These are phyloP conservation scores for Termitomyces sp. DNA, from an alignment of 768 basidiomycete species.

Conservation along the genomic window DNA sequence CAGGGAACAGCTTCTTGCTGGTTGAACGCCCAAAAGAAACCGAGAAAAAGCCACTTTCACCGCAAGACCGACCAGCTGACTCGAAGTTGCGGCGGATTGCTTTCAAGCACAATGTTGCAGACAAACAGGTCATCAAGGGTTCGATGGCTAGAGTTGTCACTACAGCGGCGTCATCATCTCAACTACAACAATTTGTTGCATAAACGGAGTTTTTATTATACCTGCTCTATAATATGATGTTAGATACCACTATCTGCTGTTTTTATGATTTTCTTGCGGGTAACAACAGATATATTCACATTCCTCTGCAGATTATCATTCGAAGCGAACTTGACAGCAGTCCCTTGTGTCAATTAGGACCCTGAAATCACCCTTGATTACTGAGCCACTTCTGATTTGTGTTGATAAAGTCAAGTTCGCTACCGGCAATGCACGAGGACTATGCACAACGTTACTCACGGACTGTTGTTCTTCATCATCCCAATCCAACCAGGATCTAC, in stretches of 20 bases:
- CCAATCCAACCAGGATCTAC: no score
- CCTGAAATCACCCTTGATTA: background rate
- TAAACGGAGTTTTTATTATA: constrained; percentile 1
- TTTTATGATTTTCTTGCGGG: background rate
- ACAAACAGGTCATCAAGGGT: constrained; percentile 47
- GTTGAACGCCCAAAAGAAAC: constrained; percentile 14
- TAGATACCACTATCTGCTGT: background rate
- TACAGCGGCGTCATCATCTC: constrained; percentile 10
- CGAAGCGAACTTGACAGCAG: background rate
- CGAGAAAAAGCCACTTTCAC: constrained; percentile 18
- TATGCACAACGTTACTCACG: no score
- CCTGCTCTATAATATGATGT: background rate
- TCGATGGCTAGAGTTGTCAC: constrained; percentile 49
- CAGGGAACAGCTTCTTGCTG: constrained; percentile 14
- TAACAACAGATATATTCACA: background rate
- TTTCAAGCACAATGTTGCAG: constrained; percentile 30
- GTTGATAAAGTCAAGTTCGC: background rate
- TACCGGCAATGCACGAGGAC: no score
- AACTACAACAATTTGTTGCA: constrained; percentile 21
- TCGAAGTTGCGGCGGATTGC: constrained; percentile 35
- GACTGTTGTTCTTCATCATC: no score
- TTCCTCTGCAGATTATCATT: background rate
- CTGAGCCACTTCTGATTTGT: background rate
- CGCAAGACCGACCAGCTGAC: constrained; percentile 25
- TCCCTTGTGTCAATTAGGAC: background rate